Evolutionary conservation across 1,139 yeast species (phyloP), one percentile per base, ranked within the genome.

Genomic region (Yamadazyma triangularis): DNA sequence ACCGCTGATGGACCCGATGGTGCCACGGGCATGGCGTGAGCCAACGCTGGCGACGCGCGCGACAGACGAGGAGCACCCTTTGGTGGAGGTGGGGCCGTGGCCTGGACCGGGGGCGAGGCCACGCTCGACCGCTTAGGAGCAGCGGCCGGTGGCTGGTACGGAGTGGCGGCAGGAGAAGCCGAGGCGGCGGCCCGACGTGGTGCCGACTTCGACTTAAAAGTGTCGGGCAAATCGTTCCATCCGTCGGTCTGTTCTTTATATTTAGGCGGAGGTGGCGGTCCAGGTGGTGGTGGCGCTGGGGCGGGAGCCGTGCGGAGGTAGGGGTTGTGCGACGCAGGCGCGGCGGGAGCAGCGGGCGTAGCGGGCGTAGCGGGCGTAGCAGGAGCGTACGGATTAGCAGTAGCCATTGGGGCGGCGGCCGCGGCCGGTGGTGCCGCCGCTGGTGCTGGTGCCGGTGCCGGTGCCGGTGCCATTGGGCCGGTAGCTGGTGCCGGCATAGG

Each of bases 171-270:
- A 4, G 51, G 40, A 9, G 55, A 44, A 1, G 70, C 68, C 4
- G 75, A 61, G 2, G 79, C 65, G 13, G 77, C 69, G 33, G 76
- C 69, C 44, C 81, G 71, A 22, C 75, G 69, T 10, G 76, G 59
- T 20, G 70, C 61, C 14, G 73, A 62, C 47, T 60, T 51, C 28
- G 57, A 53, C 65, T 66, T 77, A 54, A 81, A 70, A 16, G 75
- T 67, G n/a, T 79, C 70, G 30, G 96, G 96, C 42, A 89, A 66
- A 56, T 89, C 96, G 51, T 89, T 89, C 96, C 96, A 89, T 3
- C 96, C 96, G 29, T 84, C 91, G 27, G 79, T 79, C 27, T 82
- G 82, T 48, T 51, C 53, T 33, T 70, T 74, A 45, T 68, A 73
- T 28, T 66, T 60, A 8, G 64, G 48, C 32, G 53, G 56, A 23